phyloP scores from a whole-genome alignment of 1,139 yeast genomes.

The Sugiyamaella japonica region DNA sequence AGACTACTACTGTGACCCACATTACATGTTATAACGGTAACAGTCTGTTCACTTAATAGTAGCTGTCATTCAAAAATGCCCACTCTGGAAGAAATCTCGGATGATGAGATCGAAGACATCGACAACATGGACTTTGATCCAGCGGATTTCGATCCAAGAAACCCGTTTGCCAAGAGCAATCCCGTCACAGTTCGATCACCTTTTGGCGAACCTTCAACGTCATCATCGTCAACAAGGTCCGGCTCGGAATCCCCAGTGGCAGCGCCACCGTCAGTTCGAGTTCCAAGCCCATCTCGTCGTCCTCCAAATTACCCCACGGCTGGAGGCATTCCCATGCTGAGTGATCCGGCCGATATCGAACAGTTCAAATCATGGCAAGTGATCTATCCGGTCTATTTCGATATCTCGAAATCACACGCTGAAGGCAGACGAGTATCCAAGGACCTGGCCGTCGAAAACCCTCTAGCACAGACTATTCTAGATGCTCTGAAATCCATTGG shows the following conservation, averaged over 20 bases:
- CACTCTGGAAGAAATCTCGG: constrained; percentile 77
- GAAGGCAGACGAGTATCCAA: constrained; percentile 81
- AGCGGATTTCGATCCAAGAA: constrained; percentile 79
- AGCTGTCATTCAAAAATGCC: constrained; percentile 52
- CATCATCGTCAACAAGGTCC: constrained; percentile 6
- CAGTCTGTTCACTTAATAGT: neutral
- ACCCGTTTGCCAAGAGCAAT: constrained; percentile 38
- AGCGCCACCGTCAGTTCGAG: constrained; percentile 11
- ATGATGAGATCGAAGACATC: constrained; percentile 64
- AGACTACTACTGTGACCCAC: too few relatives aligned
- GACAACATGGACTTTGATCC: constrained; percentile 92
- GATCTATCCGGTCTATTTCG: constrained; percentile 91
- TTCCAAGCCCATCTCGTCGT: constrained; percentile 9
- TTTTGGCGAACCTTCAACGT: constrained; percentile 22
- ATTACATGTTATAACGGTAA: too few relatives aligned
- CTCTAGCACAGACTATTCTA: constrained; percentile 77
- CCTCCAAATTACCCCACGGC: constrained; percentile 15
- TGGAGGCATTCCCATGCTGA: constrained; percentile 20
- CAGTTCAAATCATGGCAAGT: constrained; percentile 68
- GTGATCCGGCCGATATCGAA: constrained; percentile 49
- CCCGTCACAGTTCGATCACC: constrained; percentile 25
- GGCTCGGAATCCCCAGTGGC: constrained; percentile 11
- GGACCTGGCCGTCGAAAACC: constrained; percentile 74
- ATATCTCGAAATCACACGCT: constrained; percentile 66
- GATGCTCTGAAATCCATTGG: constrained; percentile 56